Evolutionary conservation across 139 green algal species (phyloP).

Genomic region (Closterium sp.): DNA sequence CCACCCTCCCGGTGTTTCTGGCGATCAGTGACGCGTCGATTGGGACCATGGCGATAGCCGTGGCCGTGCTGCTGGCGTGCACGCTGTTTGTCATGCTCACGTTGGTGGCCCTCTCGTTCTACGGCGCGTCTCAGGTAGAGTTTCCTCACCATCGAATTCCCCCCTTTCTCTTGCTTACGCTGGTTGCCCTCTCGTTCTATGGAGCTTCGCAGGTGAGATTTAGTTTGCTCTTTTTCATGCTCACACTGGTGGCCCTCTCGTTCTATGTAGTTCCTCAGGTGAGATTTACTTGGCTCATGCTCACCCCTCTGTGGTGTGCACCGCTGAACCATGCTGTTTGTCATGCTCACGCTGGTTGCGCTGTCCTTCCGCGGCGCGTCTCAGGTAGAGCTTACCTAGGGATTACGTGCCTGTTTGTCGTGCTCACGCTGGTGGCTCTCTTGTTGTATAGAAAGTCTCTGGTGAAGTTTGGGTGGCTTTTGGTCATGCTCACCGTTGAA

Average conservation of each 20-base stretch:
- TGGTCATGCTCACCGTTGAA: too few species aligned
- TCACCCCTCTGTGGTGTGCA: too few species aligned
- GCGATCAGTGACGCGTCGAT: conserved; percentile 17
- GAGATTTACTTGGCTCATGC: not conserved
- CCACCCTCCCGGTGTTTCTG: conserved; percentile 43
- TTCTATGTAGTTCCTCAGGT: not conserved
- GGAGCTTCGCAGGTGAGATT: not conserved
- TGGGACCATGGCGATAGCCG: not conserved
- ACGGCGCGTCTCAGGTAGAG: not conserved
- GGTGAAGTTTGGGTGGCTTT: too few species aligned
- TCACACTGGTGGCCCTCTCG: not conserved
- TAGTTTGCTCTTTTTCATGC: conserved; percentile 13
- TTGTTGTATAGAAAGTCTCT: too few species aligned
- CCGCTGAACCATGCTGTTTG: not conserved
- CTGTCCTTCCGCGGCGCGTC: conserved; percentile 23
- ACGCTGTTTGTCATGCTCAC: conserved; percentile 41
- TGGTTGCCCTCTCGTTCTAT: conserved; percentile 31
- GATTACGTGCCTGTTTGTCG: too few species aligned
- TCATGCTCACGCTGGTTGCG: conserved; percentile 23
- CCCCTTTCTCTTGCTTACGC: conserved; percentile 25
- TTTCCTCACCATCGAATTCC: too few species aligned
- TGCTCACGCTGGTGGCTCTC: too few species aligned
- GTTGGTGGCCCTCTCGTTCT: conserved; percentile 21
- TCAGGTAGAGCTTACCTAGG: too few species aligned
- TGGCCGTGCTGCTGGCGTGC: conserved; percentile 28